Base-by-base conservation (phyloP, 805 yeast species). In the Ogataea dorogensis region DNA sequence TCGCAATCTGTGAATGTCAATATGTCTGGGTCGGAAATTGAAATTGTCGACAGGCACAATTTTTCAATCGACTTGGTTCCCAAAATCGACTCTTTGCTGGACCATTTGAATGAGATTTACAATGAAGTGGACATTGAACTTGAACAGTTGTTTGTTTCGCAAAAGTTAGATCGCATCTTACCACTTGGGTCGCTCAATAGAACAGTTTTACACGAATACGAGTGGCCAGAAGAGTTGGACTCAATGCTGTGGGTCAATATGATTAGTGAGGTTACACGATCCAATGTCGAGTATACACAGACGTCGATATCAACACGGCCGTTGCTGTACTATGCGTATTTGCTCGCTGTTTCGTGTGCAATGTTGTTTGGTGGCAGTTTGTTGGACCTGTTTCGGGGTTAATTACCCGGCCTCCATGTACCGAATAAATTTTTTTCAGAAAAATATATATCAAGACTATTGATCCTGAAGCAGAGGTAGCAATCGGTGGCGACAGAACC, bases 351-450 rank as follows among this genome's bases (percentile, higher is more conserved):
- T 6, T 24, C 39, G 9, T 10, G 13, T 5, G 16, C 9, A 7
- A n/a, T 24, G 25, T 10, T 24, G 17, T 11, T 29, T 24, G 39
- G 32, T n/a, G 23, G 28, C 38, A 28, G 28, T 16, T 13, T 34
- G 7, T 28, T 22, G 28, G 13, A 12, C 25, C 28, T 28, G 16
- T 15, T 32, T 7, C 13, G 29, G 14, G 19, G 23, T 15, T 11
- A 13, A 31, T 38, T 38, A 38, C 42, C 42, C 42, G 37, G 38
- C 29, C 23, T 20, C 26, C 14, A 29, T 15, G 13, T 25, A 7
- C 14, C 17, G 34, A 21, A 23, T 32, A 32, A 32, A 31, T 38
- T 38, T 39, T 39, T 28, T 30, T 26, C 26, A 25, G n/a, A n/a
- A 26, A 24, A 28, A 23, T 22, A 20, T n/a, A 25, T 17, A 24